Conservation (phyloP, 495 filamentous ascomycete genomes). For the Aspergillus nidulans region DNA sequence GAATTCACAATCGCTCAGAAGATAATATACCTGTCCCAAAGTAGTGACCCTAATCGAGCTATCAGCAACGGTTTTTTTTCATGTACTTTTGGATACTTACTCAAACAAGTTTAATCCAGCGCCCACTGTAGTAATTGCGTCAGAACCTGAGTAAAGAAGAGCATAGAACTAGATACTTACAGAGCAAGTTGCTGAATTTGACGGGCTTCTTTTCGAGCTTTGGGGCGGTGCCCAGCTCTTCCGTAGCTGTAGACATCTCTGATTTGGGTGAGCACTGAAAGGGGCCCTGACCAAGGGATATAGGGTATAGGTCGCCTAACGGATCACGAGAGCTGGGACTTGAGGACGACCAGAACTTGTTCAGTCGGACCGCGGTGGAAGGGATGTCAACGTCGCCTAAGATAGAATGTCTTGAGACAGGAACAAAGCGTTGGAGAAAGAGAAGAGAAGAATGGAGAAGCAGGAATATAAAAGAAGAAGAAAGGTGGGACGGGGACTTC, state of each 20-base stretch:
- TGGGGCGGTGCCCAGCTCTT: constrained; percentile 43
- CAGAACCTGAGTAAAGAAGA: neutral
- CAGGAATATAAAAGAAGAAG: constrained; percentile 11
- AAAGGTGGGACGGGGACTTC: constrained; percentile 13
- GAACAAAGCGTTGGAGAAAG: constrained; percentile 8
- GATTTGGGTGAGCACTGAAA: constrained; percentile 46
- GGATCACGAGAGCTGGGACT: constrained; percentile 21
- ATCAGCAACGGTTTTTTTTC: constrained; percentile 10
- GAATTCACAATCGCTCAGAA: neutral
- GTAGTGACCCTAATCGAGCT: constrained; percentile 66
- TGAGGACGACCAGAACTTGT: constrained; percentile 6
- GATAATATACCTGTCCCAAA: constrained; percentile 64
- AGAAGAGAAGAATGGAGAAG: constrained; percentile 9
- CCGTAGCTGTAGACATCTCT: constrained; percentile 49
- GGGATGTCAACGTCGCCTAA: neutral
- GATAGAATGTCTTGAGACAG: neutral
- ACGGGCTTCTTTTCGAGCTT: constrained; percentile 97
- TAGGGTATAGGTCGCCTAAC: constrained; percentile 71
- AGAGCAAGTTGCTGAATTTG: constrained; percentile 97
- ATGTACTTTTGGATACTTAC: constrained; percentile 44
- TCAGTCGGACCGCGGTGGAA: neutral
- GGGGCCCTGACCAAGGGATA: constrained; percentile 91
- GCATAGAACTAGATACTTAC: constrained; percentile 37
- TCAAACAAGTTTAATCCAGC: constrained; percentile 98
- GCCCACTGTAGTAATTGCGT: constrained; percentile 53